Percentiles rank a stretch among this genome's conserved stretches.
Evolutionary conservation across 768 basidiomycete species (phyloP).

Genomic region (Gelatoporia subvermispora): DNA sequence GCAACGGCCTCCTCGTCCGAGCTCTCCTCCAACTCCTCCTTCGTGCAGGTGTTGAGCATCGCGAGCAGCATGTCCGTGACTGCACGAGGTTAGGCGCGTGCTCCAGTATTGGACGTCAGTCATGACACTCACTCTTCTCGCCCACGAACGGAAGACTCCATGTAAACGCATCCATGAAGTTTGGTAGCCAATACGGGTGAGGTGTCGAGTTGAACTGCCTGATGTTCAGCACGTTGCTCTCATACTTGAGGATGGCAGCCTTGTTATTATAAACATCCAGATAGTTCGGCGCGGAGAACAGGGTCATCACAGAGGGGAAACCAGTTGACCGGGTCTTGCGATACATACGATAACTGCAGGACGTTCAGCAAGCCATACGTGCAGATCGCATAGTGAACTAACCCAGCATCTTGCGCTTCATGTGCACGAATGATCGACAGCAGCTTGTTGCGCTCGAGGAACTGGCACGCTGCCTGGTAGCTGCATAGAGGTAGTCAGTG

Average conservation of each 20-base stretch:
- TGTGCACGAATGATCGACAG: conserved; percentile 97
- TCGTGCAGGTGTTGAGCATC: conserved; percentile 93
- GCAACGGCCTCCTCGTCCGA: conserved; percentile 40
- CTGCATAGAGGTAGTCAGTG: conserved; percentile 34
- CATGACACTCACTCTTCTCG: conserved; percentile 71
- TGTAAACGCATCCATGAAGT: conserved; percentile 97
- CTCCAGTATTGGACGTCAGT: not conserved
- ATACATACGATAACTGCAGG: conserved; percentile 89
- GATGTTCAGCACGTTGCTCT: conserved; percentile 98
- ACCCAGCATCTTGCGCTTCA: conserved; percentile 99
- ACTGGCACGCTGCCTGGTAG: conserved; percentile 94
- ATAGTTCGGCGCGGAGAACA: conserved; percentile 97
- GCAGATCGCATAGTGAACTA: conserved; percentile 21
- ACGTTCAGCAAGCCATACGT: not conserved
- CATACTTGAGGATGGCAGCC: conserved; percentile 97
- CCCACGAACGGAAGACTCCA: conserved; percentile 98
- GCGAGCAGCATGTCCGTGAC: conserved; percentile 99
- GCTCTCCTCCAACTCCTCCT: conserved; percentile 90
- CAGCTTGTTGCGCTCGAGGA: conserved; percentile 95
- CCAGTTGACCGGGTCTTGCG: conserved; percentile 97
- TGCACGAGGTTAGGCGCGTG: conserved; percentile 24
- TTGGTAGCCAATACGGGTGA: conserved; percentile 93
- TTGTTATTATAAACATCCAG: conserved; percentile 99
- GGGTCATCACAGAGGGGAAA: conserved; percentile 99
- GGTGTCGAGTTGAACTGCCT: conserved; percentile 96